phyloP scores from a whole-genome alignment of 208 protist species.

The Wallacemonas sp. region DNA sequence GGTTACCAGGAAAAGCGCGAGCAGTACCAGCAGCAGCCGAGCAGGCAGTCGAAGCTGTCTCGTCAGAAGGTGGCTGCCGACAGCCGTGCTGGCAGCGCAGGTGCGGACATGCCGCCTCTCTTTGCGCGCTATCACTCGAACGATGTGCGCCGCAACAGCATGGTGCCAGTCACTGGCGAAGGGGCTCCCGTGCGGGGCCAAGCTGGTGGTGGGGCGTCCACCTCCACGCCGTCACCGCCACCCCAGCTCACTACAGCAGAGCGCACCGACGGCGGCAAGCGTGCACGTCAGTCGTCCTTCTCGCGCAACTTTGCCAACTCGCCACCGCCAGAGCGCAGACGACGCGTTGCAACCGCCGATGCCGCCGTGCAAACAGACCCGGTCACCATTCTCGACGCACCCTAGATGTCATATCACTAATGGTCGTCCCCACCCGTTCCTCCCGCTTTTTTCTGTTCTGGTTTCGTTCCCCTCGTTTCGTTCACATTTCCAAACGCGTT shows the following conservation, averaged over 20 bases:
- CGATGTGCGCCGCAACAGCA: conserved; percentile 11
- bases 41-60: neutral
- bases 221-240: neutral
- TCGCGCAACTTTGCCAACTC: conserved; percentile 2
- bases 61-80: neutral
- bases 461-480: neutral
- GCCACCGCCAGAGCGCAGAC: conserved; percentile 8
- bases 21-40: neutral
- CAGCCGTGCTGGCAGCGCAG: conserved; percentile 17
- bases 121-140: conserved; percentile 17
- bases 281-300: neutral
- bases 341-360: conserved; percentile 25
- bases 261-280: neutral
- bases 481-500: too few species aligned
- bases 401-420: too few species aligned
- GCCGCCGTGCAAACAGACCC: conserved; percentile 62
- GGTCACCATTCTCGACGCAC: conserved; percentile 50
- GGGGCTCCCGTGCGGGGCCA: too few species aligned
- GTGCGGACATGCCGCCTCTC: conserved; percentile 6
- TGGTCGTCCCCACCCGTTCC: neutral
- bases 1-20: neutral
- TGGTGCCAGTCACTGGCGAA: neutral
- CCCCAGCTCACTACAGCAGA: neutral
- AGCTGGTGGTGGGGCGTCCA: neutral
- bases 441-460: neutral